Evolutionary conservation across 208 protist genomes (phyloP), one percentile per base, ranked within the genome.

Genomic region (Kentomonas sorsogonicus): DNA sequence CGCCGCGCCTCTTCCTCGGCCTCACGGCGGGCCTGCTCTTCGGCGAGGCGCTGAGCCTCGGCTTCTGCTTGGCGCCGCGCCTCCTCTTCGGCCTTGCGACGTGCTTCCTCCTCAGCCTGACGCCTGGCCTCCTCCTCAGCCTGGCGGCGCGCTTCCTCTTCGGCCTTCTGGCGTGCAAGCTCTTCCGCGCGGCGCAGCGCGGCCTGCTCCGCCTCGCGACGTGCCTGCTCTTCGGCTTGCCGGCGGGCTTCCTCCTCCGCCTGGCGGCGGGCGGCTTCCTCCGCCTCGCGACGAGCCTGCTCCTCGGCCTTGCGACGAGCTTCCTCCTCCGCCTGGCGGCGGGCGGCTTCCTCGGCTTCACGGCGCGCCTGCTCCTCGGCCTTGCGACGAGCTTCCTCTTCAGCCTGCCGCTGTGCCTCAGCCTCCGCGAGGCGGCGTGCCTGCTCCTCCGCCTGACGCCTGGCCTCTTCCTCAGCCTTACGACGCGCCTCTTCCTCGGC

Each of bases 21-120:
- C 25, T 56, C 59, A 22, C 44, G 59, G 10, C 59, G 59, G 2
- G 59, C 59, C 38, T 56, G 47, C 22, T 54, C 59, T 47, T 64
- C 41, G 26, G 55, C 55, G 27, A 52, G 40, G 11, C 39, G 55
- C 11, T 23, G 55, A 3, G 55, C 55, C 30, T 59, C 9, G 7
- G 46, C 57, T 25, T 38, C 55, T 30, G 44, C 53, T n/a, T n/a
- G n/a, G n/a, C n/a, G n/a, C n/a, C n/a, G n/a, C n/a, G n/a, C n/a
- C n/a, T 63, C 53, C 43, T 68, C 61, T 25, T 64, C 72, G 20
- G 64, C 64, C 46, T 70, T 56, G 13, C 54, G 63, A 11, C 65
- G 53, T 2, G 63, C 63, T 25, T 54, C 6, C 29, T 65, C 60
- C 50, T 56, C 60, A 39, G 60, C 60, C 25, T 52, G 16, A 25